phyloP scores from a whole-genome alignment of 192 early-diverging fungal genomes.

The Coemansia sp. region DNA sequence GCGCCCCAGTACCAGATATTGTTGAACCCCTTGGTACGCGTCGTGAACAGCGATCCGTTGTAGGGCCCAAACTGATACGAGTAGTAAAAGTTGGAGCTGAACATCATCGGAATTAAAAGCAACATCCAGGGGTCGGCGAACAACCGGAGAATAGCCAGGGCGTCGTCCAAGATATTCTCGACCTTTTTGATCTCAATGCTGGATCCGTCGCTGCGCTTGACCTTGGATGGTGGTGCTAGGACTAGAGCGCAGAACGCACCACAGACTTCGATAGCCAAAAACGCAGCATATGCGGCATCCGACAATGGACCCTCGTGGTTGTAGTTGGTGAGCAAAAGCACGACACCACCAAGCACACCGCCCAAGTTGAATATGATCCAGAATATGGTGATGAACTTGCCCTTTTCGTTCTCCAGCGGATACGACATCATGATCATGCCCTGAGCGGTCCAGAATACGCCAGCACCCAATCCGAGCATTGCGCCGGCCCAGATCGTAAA shows the following conservation, averaged over 20 bases:
- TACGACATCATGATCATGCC: slow-evolving; percentile 88
- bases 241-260: slow-evolving; percentile 61
- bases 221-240: slow-evolving; percentile 61
- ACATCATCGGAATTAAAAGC: slow-evolving; percentile 66
- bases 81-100: slow-evolving; percentile 79
- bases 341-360: slow-evolving; percentile 76
- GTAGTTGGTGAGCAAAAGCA: slow-evolving; percentile 68
- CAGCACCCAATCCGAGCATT: slow-evolving; percentile 27
- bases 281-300: slow-evolving; percentile 77
- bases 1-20: slow-evolving; percentile 72
- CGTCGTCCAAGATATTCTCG: slow-evolving; percentile 63
- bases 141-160: slow-evolving; percentile 56
- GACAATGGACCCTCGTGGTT: slow-evolving; percentile 45
- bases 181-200: slow-evolving; percentile 61
- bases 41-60: slow-evolving; percentile 67
- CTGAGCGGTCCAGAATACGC: slow-evolving; percentile 74
- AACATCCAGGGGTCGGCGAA: slow-evolving; percentile 70
- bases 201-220: slow-evolving; percentile 65
- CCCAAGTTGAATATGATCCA: slow-evolving; percentile 90
- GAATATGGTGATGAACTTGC: slow-evolving; percentile 80
- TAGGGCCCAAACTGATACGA: slow-evolving; percentile 69
- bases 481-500: slow-evolving; percentile 25
- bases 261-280: slow-evolving; percentile 69
- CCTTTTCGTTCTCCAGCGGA: slow-evolving; percentile 80
- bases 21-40: slow-evolving; percentile 70